Percentiles rank a stretch among this genome's conserved stretches.
These are phyloP conservation scores for Cronartium quercuum DNA, from an alignment of 1,284 basidiomycete species.

Conservation along the genomic window DNA sequence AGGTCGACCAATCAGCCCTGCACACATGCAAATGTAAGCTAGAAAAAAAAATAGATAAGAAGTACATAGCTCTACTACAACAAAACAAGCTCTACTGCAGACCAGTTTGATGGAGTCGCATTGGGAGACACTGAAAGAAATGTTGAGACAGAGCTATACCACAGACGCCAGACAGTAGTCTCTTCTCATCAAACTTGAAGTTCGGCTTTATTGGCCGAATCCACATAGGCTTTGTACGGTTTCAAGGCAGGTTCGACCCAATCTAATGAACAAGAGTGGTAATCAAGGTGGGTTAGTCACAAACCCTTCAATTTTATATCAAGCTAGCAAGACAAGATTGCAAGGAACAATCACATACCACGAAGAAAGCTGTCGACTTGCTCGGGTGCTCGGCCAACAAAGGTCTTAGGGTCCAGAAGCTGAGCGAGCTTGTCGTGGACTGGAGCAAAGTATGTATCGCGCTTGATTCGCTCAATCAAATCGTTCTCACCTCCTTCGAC, in stretches of 20 bases:
- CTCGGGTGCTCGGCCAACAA: slow-evolving; percentile 83
- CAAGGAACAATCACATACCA: slow-evolving; percentile 49
- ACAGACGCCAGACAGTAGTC: too few species aligned
- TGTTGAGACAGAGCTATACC: not conserved
- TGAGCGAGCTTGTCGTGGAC: slow-evolving; percentile 54
- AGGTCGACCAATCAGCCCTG: too few species aligned
- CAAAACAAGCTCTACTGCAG: too few species aligned
- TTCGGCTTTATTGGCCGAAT: slow-evolving; percentile 58
- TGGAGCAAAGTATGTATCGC: slow-evolving; percentile 61
- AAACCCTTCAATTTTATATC: slow-evolving; percentile 47
- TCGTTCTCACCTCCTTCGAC: slow-evolving; percentile 92
- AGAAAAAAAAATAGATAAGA: too few species aligned
- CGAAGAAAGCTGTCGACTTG: slow-evolving; percentile 64
- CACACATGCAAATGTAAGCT: too few species aligned
- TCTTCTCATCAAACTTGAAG: slow-evolving; percentile 52
- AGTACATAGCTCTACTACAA: too few species aligned
- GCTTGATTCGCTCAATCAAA: slow-evolving; percentile 76
- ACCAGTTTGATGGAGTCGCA: too few species aligned
- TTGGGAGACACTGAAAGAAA: not conserved
- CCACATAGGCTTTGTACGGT: slow-evolving; percentile 59
- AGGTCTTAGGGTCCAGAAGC: slow-evolving; percentile 69
- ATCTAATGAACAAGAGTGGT: slow-evolving; percentile 62
- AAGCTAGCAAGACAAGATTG: slow-evolving; percentile 42
- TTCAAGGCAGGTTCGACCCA: slow-evolving; percentile 83
- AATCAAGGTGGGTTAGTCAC: slow-evolving; percentile 41